Base-by-base conservation (phyloP, 2,329 filamentous ascomycete species). In the Colletotrichum eremochloae region DNA sequence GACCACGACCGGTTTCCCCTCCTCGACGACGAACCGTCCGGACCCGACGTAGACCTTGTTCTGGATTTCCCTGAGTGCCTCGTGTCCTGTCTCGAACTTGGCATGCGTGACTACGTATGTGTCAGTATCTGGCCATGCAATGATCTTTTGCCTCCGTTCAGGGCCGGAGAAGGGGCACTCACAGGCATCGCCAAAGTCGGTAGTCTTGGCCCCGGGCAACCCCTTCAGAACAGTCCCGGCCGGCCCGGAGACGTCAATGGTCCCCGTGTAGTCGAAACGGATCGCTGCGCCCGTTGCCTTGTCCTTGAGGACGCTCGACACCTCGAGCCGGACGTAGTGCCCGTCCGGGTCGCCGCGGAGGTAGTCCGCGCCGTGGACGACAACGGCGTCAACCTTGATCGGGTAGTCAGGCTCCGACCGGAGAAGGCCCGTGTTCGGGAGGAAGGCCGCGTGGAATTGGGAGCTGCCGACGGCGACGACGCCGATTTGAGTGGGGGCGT, bases 11-110 rank as follows among this genome's bases (percentile, higher is more conserved):
- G 79, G 75, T 60, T 80, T 76, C 14, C 80, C 78, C 53, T 77
- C 71, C 53, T 81, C 79, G 42, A 84, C 74, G 42, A 84, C 77
- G 74, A 85, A 85, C 29, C 82, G 78, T 31, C 83, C 83, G 20
- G 81, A 82, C 1, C 78, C 82, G 53, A 84, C 82, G 72, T 80
- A 84, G n/a, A 84, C 68, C 68, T 81, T 84, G 63, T 81, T 71
- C 68, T 83, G 80, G 7, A 85, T 73, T 5, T 74, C 76, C 72
- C 78, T 81, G 55, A 84, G 75, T 29, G 76, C 77, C 11, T 79
- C 77, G 64, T 77, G 77, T 42, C 81, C 82, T 14, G 82, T 82
- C 75, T 84, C 81, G 62, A 84, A 82, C 52, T 79, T 78, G 31
- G 82, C 75, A 73, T 83, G 80, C 24, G 82, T 80, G 66, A 82